phyloP scores from a whole-genome alignment of 2,329 filamentous ascomycete genomes.

The Trichoderma guizhouense region DNA sequence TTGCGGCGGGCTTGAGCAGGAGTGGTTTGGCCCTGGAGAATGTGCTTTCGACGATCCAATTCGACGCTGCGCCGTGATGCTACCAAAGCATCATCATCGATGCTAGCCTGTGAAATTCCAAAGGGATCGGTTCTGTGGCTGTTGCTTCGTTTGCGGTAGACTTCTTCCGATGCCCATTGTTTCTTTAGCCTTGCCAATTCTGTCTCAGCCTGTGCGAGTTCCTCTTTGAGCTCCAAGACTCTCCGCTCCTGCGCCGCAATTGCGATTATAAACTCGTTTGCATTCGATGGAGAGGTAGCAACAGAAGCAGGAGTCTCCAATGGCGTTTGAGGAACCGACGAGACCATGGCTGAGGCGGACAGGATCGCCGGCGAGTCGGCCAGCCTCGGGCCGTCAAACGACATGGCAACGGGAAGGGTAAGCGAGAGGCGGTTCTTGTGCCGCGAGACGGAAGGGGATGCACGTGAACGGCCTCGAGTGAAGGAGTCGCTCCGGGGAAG shows the following conservation, averaged over 20 bases:
- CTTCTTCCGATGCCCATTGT: conserved; percentile 77
- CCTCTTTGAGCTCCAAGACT: conserved; percentile 87
- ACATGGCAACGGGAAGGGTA: conserved; percentile 58
- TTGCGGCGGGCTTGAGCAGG: conserved; percentile 49
- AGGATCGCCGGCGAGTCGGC: conserved; percentile 44
- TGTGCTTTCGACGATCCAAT: conserved; percentile 68
- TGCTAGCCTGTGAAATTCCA: conserved; percentile 1
- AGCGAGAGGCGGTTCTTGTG: conserved; percentile 58
- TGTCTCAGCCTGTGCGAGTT: conserved; percentile 76
- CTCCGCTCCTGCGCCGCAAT: conserved; percentile 88
- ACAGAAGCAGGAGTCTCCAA: conserved; percentile 38
- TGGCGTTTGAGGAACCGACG: conserved; percentile 51
- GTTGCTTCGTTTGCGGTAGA: conserved; percentile 66
- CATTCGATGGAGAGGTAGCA: conserved; percentile 48
- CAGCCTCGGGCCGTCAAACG: conserved; percentile 35
- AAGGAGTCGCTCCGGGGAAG: conserved; percentile 20
- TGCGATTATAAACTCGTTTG: conserved; percentile 74
- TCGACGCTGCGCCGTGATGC: conserved; percentile 51
- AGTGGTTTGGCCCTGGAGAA: conserved; percentile 51
- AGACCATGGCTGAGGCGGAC: conserved; percentile 38
- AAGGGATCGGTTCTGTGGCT: conserved; percentile 14
- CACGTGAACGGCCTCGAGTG: conserved; percentile 46
- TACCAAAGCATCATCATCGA: conserved; percentile 33
- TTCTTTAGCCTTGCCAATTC: conserved; percentile 76
- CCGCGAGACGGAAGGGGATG: conserved; percentile 51